Percentiles rank a stretch among this genome's conserved stretches.
Conservation (phyloP, 257 asterid species). For the Paulownia fortunei region DNA sequence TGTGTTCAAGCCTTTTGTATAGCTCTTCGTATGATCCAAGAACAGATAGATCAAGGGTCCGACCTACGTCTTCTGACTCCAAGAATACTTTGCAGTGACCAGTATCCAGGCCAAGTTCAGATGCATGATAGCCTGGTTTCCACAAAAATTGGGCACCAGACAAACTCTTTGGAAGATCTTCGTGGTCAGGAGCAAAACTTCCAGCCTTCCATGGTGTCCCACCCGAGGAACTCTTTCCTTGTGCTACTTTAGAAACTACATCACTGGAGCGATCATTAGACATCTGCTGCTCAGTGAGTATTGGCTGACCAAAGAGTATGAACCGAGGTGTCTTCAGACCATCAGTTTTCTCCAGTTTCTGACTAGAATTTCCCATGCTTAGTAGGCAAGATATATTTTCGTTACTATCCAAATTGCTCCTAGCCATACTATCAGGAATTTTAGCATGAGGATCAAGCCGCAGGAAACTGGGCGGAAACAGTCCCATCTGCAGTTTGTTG, state of each 20-base stretch:
- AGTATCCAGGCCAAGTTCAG: conserved; percentile 60
- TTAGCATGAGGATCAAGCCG: conserved; percentile 53
- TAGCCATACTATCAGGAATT: conserved; percentile 43
- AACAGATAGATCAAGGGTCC: conserved; percentile 74
- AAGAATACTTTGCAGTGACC: conserved; percentile 94
- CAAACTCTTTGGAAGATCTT: conserved; percentile 43
- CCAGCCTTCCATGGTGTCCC: conserved; percentile 36
- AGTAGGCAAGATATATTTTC: conserved; percentile 77
- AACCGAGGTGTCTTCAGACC: conserved; percentile 62
- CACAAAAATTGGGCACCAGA: conserved; percentile 42
- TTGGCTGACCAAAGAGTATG: conserved; percentile 90
- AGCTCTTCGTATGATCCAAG: conserved; percentile 88
- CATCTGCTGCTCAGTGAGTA: conserved; percentile 97
- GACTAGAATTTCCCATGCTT: conserved; percentile 67
- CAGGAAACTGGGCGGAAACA: conserved; percentile 58
- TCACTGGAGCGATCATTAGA: conserved; percentile 48
- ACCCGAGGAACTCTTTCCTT: conserved; percentile 18
- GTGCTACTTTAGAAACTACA: conserved; percentile 35
- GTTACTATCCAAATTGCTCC: conserved; percentile 40
- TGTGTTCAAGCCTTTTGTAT: conserved; percentile 60
- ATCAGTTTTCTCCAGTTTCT: conserved; percentile 48
- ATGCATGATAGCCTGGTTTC: conserved; percentile 49
- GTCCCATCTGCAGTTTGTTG: conserved; percentile 81
- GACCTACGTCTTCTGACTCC: conserved; percentile 87
- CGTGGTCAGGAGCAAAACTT: conserved; percentile 35